A percentile compares a stretch with the other conserved stretches of the same genome.
These are phyloP conservation scores for Voacanga thouarsii DNA, from an alignment of 257 asterid genomes.

Conservation along the genomic window DNA sequence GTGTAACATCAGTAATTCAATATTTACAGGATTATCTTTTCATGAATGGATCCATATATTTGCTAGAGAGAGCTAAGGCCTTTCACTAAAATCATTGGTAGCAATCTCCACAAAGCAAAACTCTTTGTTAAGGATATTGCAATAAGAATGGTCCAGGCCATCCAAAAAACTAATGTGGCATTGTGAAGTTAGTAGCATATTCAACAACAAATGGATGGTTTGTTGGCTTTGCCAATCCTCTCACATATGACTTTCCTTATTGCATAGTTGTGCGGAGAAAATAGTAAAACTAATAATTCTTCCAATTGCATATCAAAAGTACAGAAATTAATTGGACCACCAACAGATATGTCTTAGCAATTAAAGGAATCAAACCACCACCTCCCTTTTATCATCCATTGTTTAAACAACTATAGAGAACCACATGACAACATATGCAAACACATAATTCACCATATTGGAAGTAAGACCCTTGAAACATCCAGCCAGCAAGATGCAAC, in stretches of 20 bases:
- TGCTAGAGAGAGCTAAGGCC: conserved; percentile 63
- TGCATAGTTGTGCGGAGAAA: conserved; percentile 38
- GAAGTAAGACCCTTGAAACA: not conserved
- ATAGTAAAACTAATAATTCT: not conserved
- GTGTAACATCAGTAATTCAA: conserved; percentile 62
- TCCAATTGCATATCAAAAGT: not conserved
- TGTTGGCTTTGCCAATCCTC: conserved; percentile 66
- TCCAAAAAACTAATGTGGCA: conserved; percentile 82
- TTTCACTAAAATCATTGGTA: conserved; percentile 58
- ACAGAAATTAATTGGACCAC: not conserved
- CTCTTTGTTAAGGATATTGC: conserved; percentile 83
- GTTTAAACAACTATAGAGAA: not conserved
- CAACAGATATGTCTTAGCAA: not conserved
- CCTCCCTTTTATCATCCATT: no score
- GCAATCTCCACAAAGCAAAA: conserved; percentile 66
- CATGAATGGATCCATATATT: conserved; percentile 87
- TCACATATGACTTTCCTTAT: conserved; percentile 72
- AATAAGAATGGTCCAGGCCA: conserved; percentile 63
- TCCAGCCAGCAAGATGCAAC: not conserved
- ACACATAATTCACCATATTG: no score
- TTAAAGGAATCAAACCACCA: not conserved
- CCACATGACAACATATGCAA: not conserved
- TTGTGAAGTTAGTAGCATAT: conserved; percentile 59
- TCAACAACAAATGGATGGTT: conserved; percentile 58
- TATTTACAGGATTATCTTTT: conserved; percentile 68